Percentiles rank a stretch among this genome's conserved stretches.
Evolutionary conservation across 805 yeast genomes (phyloP).

Genomic region (Saccharomyces jurei): DNA sequence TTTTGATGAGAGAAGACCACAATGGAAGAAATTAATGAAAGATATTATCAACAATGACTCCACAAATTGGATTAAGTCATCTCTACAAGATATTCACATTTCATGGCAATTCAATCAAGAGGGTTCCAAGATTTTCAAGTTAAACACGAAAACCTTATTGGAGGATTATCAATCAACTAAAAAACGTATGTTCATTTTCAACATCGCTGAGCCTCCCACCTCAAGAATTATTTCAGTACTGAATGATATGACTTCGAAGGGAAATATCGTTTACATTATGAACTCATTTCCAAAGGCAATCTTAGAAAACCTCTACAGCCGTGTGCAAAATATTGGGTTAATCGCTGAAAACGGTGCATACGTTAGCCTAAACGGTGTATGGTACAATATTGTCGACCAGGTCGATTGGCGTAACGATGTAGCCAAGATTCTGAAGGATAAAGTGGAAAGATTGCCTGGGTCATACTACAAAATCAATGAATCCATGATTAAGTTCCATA

Average conservation of each 20-base stretch:
- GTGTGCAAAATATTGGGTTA: conserved; percentile 64
- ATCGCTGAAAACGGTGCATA: conserved; percentile 89
- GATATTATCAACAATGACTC: conserved; percentile 63
- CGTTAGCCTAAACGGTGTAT: conserved; percentile 46
- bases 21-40: conserved; percentile 58
- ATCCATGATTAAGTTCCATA: conserved; percentile 66
- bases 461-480: conserved; percentile 66
- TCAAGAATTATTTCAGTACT: conserved; percentile 51
- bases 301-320: conserved; percentile 58
- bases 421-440: conserved; percentile 28
- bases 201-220: conserved; percentile 48
- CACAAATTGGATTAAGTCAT: conserved; percentile 58
- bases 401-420: conserved; percentile 35
- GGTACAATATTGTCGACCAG: conserved; percentile 58
- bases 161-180: conserved; percentile 25
- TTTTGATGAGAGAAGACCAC: conserved; percentile 43
- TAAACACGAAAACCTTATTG: conserved; percentile 24
- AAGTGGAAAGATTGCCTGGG: conserved; percentile 72
- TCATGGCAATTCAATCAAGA: conserved; percentile 46
- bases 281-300: conserved; percentile 57
- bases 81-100: conserved; percentile 44
- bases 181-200: conserved; percentile 40
- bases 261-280: conserved; percentile 62
- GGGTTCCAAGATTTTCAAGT: conserved; percentile 29
- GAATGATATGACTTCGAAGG: conserved; percentile 48